Percentiles rank a stretch among this genome's conserved stretches.
Evolutionary conservation across 2,329 filamentous ascomycete species (phyloP).

Genomic region (Penicillium paneum): DNA sequence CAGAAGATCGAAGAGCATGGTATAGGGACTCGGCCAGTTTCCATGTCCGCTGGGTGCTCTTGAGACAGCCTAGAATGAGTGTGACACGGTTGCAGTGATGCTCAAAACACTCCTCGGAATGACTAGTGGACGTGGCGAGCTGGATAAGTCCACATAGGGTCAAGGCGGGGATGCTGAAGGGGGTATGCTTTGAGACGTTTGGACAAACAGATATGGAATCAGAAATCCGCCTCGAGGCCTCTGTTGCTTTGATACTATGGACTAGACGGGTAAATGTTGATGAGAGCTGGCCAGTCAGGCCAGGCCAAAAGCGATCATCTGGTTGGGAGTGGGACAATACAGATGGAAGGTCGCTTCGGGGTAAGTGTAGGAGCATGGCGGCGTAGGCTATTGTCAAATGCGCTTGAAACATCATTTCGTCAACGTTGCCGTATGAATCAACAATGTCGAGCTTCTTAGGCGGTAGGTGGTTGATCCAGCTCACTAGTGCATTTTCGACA

Average conservation of each 20-base stretch:
- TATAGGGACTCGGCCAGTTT: conserved; percentile 29
- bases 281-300: conserved; percentile 26
- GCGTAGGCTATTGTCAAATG: conserved; percentile 43
- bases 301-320: conserved; percentile 27
- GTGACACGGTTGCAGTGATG: conserved; percentile 39
- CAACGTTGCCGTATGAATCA: conserved; percentile 65
- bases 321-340: conserved; percentile 26
- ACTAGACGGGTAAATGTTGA: conserved; percentile 34
- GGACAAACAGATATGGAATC: conserved; percentile 34
- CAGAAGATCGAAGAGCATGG: conserved; percentile 25
- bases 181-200: conserved; percentile 31
- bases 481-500: conserved; percentile 56
- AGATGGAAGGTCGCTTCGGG: conserved; percentile 63
- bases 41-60: conserved; percentile 32
- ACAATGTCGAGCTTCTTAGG: conserved; percentile 65
- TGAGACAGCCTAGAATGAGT: conserved; percentile 36
- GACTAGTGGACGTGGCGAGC: conserved; percentile 33
- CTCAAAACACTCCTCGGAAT: conserved; percentile 38
- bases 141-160: conserved; percentile 36
- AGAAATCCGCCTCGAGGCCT: conserved; percentile 34
- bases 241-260: conserved; percentile 37
- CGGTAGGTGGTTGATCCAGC: conserved; percentile 77
- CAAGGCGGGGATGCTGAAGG: conserved; percentile 30
- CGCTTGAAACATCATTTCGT: conserved; percentile 56
- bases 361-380: conserved; percentile 71